Evolutionary conservation across 305 asterid genomes (phyloP), one percentile per base, ranked within the genome.

Genomic region (Caryopteris hybrid): DNA sequence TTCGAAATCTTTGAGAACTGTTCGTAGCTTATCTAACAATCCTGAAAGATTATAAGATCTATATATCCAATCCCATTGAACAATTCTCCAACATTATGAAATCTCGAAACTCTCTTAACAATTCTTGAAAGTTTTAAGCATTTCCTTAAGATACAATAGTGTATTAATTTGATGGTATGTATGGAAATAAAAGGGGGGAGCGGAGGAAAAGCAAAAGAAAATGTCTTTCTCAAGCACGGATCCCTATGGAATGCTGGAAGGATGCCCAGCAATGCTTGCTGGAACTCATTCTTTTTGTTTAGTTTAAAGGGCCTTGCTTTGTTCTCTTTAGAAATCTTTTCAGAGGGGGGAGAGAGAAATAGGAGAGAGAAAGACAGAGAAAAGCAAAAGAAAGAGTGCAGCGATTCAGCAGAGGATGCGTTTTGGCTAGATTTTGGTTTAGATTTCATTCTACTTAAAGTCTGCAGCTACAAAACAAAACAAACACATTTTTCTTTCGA

Each of bases 211-310:
- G 69, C 55, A 76, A 62, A 85, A 88, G 93, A 88, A 78, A 83
- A 83, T 71, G 96, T 88, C 92, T 88, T 88, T 93, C 92, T 82
- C 87, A 57, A 73, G 78, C 99, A 80, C 99, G 68, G 96, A 94
- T 94, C 99, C 99, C 98, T 9, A 94, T 83, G 90, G 96, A 86
- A 88, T 86, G 88, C 91, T 75, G 89, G 78, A 88, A 75, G 74
- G 86, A 88, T 85, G 76, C 87, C 96, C 89, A 81, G 90, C 95
- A 85, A 83, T 86, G 81, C 85, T 84, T 76, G 89, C 86, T 85
- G 95, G 76, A 87, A 78, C 91, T 94, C 96, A 87, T 94, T 91
- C 96, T 87, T 86, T 91, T 91, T 91, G 96, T 87, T 88, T 86
- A 80, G 89, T 87, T 89, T 89, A 89, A 87, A 89, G 85, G 76